These are phyloP conservation scores for Aspergillus ustus DNA, from an alignment of 2,329 filamentous ascomycete genomes.

Conservation along the genomic window DNA sequence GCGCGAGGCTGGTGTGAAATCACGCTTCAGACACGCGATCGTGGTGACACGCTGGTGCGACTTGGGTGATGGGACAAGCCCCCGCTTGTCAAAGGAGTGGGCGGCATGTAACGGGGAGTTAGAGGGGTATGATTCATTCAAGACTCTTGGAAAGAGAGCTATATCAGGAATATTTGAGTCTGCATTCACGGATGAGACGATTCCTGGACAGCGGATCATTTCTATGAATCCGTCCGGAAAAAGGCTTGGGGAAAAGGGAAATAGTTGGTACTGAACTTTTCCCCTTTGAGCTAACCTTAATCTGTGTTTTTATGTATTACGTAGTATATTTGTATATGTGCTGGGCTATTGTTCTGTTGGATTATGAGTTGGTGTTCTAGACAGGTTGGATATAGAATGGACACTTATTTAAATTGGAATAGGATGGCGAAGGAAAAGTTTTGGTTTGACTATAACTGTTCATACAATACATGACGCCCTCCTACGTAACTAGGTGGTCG, in stretches of 20 bases:
- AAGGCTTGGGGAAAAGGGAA: slow-evolving; percentile 59
- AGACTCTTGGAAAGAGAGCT: slow-evolving; percentile 56
- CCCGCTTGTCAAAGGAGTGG: slow-evolving; percentile 57
- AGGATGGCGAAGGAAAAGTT: neutral
- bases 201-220: slow-evolving; percentile 63
- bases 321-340: neutral
- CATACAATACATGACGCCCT: neutral
- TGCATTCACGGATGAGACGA: slow-evolving; percentile 56
- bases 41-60: slow-evolving; percentile 67
- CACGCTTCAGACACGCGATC: slow-evolving; percentile 62
- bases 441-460: neutral
- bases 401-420: neutral
- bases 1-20: slow-evolving; percentile 42
- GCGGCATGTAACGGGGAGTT: slow-evolving; percentile 57
- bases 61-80: slow-evolving; percentile 59
- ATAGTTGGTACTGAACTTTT: slow-evolving; percentile 64
- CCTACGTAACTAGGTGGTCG: neutral
- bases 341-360: neutral
- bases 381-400: neutral
- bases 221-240: slow-evolving; percentile 62
- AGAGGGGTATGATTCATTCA: slow-evolving; percentile 59
- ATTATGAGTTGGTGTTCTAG: neutral
- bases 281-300: neutral
- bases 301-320: slow-evolving; percentile 3
- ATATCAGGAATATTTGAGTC: slow-evolving; percentile 65